Conservation (phyloP, 441 rosid species). For the Gossypium davidsonii region DNA sequence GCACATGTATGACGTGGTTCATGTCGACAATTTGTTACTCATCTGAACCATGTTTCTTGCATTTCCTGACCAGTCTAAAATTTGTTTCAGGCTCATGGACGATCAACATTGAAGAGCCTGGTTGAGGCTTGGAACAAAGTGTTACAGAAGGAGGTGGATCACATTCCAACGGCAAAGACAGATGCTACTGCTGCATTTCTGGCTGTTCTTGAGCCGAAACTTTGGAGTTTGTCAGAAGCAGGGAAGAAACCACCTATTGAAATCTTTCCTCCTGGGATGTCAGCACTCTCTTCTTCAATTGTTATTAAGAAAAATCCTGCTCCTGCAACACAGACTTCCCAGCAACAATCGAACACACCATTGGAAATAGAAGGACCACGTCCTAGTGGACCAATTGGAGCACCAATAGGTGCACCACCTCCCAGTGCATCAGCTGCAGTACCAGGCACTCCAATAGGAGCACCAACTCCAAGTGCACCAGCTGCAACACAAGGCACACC, state of each 20-base stretch:
- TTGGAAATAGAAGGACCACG: conserved; percentile 66
- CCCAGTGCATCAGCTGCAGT: conserved; percentile 1
- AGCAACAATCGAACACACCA: conserved; percentile 49
- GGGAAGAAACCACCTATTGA: conserved; percentile 79
- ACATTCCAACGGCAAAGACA: conserved; percentile 53
- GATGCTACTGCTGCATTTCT: conserved; percentile 91
- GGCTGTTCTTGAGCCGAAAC: conserved; percentile 56
- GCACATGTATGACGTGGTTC: conserved; percentile 62
- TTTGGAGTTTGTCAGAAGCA: conserved; percentile 22
- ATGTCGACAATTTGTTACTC: neutral
- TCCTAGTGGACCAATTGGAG: conserved; percentile 20
- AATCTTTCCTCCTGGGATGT: conserved; percentile 93
- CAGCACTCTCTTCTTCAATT: conserved; percentile 71
- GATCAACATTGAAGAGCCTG: conserved; percentile 80
- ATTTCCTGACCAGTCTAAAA: conserved; percentile 7
- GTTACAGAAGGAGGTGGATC: conserved; percentile 82
- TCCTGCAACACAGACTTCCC: conserved; percentile 32
- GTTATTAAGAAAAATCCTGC: conserved; percentile 59
- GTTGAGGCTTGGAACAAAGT: conserved; percentile 85
- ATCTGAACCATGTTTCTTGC: neutral
- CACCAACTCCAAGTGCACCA: neutral
- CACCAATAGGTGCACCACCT: conserved; percentile 7
- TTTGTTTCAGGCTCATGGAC: conserved; percentile 76
- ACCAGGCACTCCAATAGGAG: neutral
- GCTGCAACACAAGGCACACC: neutral